These are phyloP conservation scores for Rhizopogon roseolus DNA, from an alignment of 768 basidiomycete genomes.

Conservation along the genomic window DNA sequence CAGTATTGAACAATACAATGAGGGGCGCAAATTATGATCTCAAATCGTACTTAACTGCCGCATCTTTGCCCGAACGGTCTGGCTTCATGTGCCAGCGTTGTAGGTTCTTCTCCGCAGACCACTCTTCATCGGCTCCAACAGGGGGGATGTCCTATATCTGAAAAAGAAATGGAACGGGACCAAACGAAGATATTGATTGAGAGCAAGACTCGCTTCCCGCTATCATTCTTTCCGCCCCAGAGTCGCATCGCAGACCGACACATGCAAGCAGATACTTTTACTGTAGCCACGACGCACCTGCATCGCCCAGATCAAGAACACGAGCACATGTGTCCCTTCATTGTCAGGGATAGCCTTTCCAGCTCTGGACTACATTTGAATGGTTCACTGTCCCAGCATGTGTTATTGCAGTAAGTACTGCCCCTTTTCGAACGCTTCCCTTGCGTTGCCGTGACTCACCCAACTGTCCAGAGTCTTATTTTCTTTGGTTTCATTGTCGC, in stretches of 20 bases:
- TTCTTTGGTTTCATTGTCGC: conserved; percentile 73
- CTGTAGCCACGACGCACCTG: not conserved
- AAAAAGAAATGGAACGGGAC: conserved; percentile 20
- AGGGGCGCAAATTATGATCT: conserved; percentile 64
- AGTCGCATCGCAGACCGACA: not conserved
- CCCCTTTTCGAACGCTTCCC: not conserved
- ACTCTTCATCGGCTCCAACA: conserved; percentile 17
- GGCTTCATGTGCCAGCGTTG: conserved; percentile 74
- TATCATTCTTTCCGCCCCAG: conserved; percentile 33
- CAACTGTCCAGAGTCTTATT: conserved; percentile 43
- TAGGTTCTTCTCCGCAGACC: no score
- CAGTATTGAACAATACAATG: conserved; percentile 71
- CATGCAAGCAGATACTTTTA: not conserved
- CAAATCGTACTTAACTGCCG: conserved; percentile 51
- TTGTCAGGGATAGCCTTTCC: conserved; percentile 58
- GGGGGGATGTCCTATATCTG: conserved; percentile 6
- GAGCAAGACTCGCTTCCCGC: conserved; percentile 58
- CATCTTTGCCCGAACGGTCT: conserved; percentile 55
- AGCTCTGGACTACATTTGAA: conserved; percentile 46
- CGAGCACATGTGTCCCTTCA: no score
- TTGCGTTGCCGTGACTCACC: not conserved
- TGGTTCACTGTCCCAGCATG: conserved; percentile 67
- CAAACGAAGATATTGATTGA: conserved; percentile 51
- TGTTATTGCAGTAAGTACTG: conserved; percentile 37
- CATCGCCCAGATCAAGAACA: not conserved